Conservation (phyloP, 2,329 filamentous ascomycete genomes). For the Arthroderma uncinatum region DNA sequence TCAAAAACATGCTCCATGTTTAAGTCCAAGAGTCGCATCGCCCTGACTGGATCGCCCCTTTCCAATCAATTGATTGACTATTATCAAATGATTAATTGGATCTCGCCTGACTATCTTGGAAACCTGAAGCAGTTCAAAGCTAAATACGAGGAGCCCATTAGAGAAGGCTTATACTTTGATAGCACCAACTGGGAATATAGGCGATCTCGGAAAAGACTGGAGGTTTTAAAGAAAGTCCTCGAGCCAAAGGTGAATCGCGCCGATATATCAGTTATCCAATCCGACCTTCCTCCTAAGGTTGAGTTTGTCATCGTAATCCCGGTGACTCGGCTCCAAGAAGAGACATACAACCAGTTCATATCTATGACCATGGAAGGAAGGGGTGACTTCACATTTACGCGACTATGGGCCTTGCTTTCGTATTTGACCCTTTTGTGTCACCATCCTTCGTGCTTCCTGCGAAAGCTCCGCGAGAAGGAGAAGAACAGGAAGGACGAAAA, state of each 20-base stretch:
- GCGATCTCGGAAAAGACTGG: slow-evolving; percentile 53
- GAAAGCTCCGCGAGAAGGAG: slow-evolving; percentile 36
- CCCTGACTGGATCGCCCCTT: slow-evolving; percentile 75
- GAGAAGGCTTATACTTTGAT: slow-evolving; percentile 56
- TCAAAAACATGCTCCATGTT: slow-evolving; percentile 48
- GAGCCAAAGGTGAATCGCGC: slow-evolving; percentile 67
- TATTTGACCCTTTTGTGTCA: slow-evolving; percentile 46
- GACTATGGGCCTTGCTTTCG: slow-evolving; percentile 46
- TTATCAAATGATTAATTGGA: slow-evolving; percentile 78
- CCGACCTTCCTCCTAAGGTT: slow-evolving; percentile 60
- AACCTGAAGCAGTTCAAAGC: slow-evolving; percentile 54
- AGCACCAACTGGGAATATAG: slow-evolving; percentile 48
- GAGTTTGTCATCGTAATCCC: slow-evolving; percentile 73
- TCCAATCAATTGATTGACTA: slow-evolving; percentile 79
- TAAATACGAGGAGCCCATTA: slow-evolving; percentile 63
- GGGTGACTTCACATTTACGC: slow-evolving; percentile 29
- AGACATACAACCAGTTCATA: slow-evolving; percentile 50
- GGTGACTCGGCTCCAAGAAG: slow-evolving; percentile 53
- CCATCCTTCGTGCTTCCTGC: slow-evolving; percentile 45
- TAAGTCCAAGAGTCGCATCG: slow-evolving; percentile 59
- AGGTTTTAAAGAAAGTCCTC: slow-evolving; percentile 59
- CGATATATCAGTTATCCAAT: slow-evolving; percentile 55
- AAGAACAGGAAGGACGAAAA: slow-evolving; percentile 5
- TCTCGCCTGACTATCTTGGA: slow-evolving; percentile 68
- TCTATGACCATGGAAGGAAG: slow-evolving; percentile 21